Evolutionary conservation across 2,329 filamentous ascomycete species (phyloP).

Genomic region (Lasiodiplodia sp.): DNA sequence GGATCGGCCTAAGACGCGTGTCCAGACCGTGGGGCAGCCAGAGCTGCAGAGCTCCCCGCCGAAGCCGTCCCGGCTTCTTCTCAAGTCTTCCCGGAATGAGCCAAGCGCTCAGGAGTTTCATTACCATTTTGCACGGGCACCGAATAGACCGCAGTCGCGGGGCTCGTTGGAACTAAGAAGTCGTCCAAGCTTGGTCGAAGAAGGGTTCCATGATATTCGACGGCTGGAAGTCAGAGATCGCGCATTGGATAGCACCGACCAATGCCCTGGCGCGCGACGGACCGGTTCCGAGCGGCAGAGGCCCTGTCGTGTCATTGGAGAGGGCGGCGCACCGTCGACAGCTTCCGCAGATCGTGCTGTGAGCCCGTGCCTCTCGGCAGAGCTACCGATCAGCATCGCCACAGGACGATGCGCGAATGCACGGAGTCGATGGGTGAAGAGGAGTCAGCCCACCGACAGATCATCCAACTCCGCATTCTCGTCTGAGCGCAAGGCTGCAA

Average conservation of each 20-base stretch:
- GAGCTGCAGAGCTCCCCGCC: slow-evolving; percentile 9
- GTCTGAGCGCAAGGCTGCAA: slow-evolving; percentile 7
- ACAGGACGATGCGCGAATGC: slow-evolving; percentile 2
- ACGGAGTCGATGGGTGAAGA: slow-evolving; percentile 3
- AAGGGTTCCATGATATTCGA: slow-evolving; percentile 20
- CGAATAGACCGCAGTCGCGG: neutral
- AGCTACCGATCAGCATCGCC: slow-evolving; percentile 17
- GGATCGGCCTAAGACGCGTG: slow-evolving; percentile 21
- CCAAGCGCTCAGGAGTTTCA: neutral
- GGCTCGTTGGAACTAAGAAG: neutral
- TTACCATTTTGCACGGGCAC: slow-evolving; percentile 3
- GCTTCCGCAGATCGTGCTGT: slow-evolving; percentile 22
- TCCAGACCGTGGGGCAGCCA: slow-evolving; percentile 14
- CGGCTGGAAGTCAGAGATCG: slow-evolving; percentile 6
- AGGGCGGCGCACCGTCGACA: slow-evolving; percentile 3
- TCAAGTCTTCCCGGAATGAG: neutral
- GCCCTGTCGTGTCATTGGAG: slow-evolving; percentile 1
- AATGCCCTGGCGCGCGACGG: slow-evolving; percentile 1
- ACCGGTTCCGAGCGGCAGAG: slow-evolving; percentile 11
- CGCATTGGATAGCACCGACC: slow-evolving; percentile 21
- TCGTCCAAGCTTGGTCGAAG: neutral
- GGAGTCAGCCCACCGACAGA: slow-evolving; percentile 12
- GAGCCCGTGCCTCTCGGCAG: slow-evolving; percentile 16
- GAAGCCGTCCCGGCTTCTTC: slow-evolving; percentile 13
- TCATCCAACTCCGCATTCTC: slow-evolving; percentile 7